Percentiles rank a stretch among this genome's conserved stretches.
These are phyloP conservation scores for Stentor coeruleus DNA, from an alignment of 73 alveolate genomes.

Conservation along the genomic window DNA sequence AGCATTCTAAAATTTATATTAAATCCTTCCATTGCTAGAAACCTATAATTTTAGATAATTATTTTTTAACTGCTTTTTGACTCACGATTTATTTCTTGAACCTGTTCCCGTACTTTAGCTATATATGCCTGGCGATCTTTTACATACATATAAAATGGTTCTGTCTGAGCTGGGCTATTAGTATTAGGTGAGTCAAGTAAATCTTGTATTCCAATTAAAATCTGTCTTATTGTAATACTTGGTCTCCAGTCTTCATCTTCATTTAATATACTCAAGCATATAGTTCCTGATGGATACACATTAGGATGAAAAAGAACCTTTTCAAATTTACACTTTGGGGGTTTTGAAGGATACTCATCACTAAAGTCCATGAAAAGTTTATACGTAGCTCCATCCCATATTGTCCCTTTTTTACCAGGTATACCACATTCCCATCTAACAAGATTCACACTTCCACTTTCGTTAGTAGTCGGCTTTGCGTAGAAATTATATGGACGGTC, in stretches of 20 bases:
- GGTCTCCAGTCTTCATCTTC: conserved; percentile 99
- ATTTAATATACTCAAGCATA: conserved; percentile 88
- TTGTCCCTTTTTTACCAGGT: conserved; percentile 89
- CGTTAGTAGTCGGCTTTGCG: conserved; percentile 69
- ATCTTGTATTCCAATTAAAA: conserved; percentile 85
- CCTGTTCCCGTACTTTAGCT: no score
- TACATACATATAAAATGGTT: no score
- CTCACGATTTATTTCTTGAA: no score
- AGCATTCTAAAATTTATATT: no score
- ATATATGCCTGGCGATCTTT: no score
- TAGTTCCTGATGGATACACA: conserved; percentile 96
- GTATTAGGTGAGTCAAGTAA: conserved; percentile 86
- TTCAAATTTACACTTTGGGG: conserved; percentile 95
- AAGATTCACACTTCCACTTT: conserved; percentile 62
- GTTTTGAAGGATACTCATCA: conserved; percentile 93
- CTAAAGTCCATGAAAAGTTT: conserved; percentile 87
- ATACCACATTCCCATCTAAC: conserved; percentile 93
- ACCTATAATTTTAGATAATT: no score
- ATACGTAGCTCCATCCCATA: conserved; percentile 96
- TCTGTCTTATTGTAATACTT: conserved; percentile 78
- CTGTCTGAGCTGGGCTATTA: conserved; percentile 90
- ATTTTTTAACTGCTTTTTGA: no score
- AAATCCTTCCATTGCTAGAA: no score
- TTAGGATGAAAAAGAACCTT: conserved; percentile 86
- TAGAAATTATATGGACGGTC: conserved; percentile 94